Conservation (phyloP, 305 asterid species). For the Plantago lanceolata region DNA sequence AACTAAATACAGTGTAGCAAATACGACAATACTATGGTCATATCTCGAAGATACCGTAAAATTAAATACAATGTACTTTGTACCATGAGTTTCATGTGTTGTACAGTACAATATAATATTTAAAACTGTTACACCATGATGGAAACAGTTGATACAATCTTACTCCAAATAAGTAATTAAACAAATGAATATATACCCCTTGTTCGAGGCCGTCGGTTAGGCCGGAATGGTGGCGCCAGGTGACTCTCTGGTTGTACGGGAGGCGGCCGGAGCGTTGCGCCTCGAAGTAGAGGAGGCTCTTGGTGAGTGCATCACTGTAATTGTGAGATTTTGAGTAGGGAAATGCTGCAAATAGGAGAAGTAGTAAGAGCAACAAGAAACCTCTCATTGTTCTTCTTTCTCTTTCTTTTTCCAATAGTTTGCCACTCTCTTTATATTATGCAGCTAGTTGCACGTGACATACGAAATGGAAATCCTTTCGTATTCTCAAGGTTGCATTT, state of each 20-base stretch:
- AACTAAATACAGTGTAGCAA: background rate
- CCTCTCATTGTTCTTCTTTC: background rate
- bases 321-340: constrained; percentile 34
- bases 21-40: too few relatives aligned
- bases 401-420: background rate
- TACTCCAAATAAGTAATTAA: too few relatives aligned
- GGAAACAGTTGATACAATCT: too few relatives aligned
- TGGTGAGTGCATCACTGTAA: constrained; percentile 66
- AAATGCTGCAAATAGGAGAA: constrained; percentile 34
- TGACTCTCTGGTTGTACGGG: constrained; percentile 69
- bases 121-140: too few relatives aligned
- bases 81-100: too few relatives aligned
- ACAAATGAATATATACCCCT: constrained; percentile 53
- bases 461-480: too few relatives aligned
- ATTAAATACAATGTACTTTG: too few relatives aligned
- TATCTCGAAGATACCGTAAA: too few relatives aligned
- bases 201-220: constrained; percentile 94
- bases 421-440: background rate
- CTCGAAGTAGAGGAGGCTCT: constrained; percentile 85
- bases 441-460: background rate
- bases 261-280: constrained; percentile 93
- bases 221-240: constrained; percentile 95
- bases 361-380: constrained; percentile 14
- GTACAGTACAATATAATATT: too few relatives aligned
- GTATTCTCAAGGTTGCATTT: background rate